A percentile compares a stretch with the other conserved stretches of the same genome.
These are phyloP conservation scores for Ogataea paraovalis DNA, from an alignment of 805 yeast species.

Conservation along the genomic window DNA sequence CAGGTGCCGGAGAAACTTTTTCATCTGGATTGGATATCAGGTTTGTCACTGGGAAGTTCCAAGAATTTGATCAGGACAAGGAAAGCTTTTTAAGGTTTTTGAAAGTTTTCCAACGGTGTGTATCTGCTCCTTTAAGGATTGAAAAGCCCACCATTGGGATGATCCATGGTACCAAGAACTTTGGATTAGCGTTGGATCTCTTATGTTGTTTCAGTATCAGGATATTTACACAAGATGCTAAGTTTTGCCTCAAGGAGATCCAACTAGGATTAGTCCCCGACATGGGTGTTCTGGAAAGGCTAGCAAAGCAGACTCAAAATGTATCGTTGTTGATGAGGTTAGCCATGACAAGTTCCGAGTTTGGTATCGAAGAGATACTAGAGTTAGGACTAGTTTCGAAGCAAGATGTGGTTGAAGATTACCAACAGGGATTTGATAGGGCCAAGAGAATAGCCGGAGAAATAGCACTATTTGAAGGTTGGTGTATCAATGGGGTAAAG, in stretches of 20 bases:
- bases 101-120: constrained; percentile 53
- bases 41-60: constrained; percentile 16
- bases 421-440: constrained; percentile 43
- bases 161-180: constrained; percentile 53
- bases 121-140: constrained; percentile 45
- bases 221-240: constrained; percentile 47
- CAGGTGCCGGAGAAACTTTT: constrained; percentile 54
- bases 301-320: constrained; percentile 52
- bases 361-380: constrained; percentile 51
- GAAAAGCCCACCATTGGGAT: constrained; percentile 62
- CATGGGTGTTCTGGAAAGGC: constrained; percentile 70
- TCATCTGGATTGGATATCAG: constrained; percentile 64
- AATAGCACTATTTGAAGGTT: constrained; percentile 45
- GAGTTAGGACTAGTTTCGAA: constrained; percentile 50
- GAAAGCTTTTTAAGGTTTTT: constrained; percentile 35
- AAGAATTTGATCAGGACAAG: constrained; percentile 4
- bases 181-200: constrained; percentile 69
- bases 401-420: constrained; percentile 38
- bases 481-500: constrained; percentile 67
- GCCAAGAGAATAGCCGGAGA: constrained; percentile 48
- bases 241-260: constrained; percentile 62
- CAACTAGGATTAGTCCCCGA: constrained; percentile 75
- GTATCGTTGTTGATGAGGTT: constrained; percentile 55
- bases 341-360: constrained; percentile 58
- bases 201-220: constrained; percentile 57